Conservation (phyloP, 2,329 filamentous ascomycete genomes). For the Fusarium ramigenum region DNA sequence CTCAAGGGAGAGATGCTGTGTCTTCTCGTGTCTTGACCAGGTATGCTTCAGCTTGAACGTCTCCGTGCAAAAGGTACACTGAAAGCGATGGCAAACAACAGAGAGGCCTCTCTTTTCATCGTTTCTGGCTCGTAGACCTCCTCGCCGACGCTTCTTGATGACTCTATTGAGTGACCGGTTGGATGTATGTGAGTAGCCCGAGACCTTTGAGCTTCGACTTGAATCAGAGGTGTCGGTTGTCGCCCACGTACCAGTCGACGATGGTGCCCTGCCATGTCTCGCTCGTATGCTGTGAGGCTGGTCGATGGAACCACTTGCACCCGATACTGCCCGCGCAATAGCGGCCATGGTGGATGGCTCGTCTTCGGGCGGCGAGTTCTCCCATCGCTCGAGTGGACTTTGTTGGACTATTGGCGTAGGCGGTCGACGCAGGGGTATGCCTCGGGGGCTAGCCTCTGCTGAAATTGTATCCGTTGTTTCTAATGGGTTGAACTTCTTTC, state of each 20-base stretch:
- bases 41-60: conserved; percentile 57
- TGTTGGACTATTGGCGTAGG: conserved; percentile 59
- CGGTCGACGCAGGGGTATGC: not conserved
- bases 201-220: not conserved
- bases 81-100: conserved; percentile 25
- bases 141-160: not conserved
- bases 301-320: not conserved
- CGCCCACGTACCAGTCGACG: conserved; percentile 27
- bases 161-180: not conserved
- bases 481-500: conserved; percentile 65
- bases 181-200: not conserved
- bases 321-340: conserved; percentile 41
- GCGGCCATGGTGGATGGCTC: conserved; percentile 44
- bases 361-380: conserved; percentile 46
- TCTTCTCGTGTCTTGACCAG: conserved; percentile 61
- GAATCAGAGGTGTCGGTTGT: conserved; percentile 5
- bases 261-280: not conserved
- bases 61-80: conserved; percentile 59
- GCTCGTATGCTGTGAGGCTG: accelerated
- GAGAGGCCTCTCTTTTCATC: not conserved
- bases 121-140: not conserved
- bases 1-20: conserved; percentile 56
- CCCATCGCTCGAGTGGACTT: conserved; percentile 48
- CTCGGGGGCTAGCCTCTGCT: not conserved
- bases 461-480: not conserved